Conservation (phyloP, 192 early-diverging fungal species). For the Umbelopsis vinacea region DNA sequence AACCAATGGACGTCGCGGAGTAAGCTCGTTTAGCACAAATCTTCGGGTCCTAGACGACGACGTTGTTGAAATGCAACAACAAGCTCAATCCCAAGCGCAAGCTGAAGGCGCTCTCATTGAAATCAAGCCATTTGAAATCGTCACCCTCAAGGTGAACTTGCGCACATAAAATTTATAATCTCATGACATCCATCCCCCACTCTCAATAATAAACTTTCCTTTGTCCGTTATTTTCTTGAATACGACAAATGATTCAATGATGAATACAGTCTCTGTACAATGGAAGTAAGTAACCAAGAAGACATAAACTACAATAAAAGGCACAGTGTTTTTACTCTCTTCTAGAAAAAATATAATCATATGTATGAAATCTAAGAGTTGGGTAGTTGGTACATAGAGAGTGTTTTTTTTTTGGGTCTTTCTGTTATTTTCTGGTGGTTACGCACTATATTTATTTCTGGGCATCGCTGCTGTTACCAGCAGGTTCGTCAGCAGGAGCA, state of each 20-base stretch:
- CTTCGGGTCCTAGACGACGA: conserved; percentile 34
- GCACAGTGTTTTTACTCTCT: too few species aligned
- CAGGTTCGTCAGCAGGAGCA: background rate
- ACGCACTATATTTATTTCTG: background rate
- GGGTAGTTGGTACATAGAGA: background rate
- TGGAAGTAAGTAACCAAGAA: too few species aligned
- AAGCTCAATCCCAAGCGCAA: conserved; percentile 27
- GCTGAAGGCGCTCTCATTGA: conserved; percentile 47
- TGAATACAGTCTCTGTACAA: too few species aligned
- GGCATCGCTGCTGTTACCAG: background rate
- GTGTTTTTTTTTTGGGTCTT: background rate
- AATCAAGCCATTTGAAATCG: conserved; percentile 69
- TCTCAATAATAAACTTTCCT: background rate
- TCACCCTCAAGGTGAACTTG: conserved; percentile 57
- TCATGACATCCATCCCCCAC: background rate
- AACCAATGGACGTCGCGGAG: conserved; percentile 16
- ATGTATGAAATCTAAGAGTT: background rate
- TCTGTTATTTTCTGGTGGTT: background rate
- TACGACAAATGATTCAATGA: too few species aligned
- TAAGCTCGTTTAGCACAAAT: conserved; percentile 29
- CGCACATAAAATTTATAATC: background rate
- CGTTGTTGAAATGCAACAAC: conserved; percentile 27
- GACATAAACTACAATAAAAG: too few species aligned
- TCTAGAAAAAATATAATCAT: too few species aligned
- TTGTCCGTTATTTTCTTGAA: background rate